Conservation (phyloP, 2,329 filamentous ascomycete genomes). For the Didymella pinodella region DNA sequence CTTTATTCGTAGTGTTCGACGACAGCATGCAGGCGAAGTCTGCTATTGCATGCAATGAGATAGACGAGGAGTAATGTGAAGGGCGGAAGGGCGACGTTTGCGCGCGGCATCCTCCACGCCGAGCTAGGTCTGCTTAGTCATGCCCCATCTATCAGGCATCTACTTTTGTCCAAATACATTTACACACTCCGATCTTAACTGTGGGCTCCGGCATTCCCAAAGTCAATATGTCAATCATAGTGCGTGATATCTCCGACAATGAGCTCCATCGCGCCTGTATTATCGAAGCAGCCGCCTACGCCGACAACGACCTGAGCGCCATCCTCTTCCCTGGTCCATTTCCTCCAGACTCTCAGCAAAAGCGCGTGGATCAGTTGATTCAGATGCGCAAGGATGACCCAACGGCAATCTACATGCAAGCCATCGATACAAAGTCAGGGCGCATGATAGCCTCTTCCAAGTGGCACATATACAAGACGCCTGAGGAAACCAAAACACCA, state of each 20-base stretch:
- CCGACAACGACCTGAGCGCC: constrained; percentile 23
- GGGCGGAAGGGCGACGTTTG: constrained; percentile 19
- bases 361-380: constrained; percentile 6
- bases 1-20: background rate
- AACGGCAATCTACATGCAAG: constrained; percentile 30
- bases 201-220: too few species aligned
- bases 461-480: constrained; percentile 39
- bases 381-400: constrained; percentile 10
- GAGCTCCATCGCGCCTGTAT: constrained; percentile 36
- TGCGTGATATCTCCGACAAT: constrained; percentile 33
- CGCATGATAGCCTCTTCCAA: constrained; percentile 43
- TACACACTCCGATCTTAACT: background rate
- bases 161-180: background rate
- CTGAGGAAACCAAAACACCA: constrained; percentile 23
- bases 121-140: constrained; percentile 21
- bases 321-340: constrained; percentile 40
- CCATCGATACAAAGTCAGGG: constrained; percentile 33
- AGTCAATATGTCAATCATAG: constrained; percentile 32
- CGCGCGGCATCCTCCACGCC: background rate
- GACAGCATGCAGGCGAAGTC: background rate
- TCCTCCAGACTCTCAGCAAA: constrained; percentile 1
- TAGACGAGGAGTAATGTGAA: constrained; percentile 6
- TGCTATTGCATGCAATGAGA: background rate
- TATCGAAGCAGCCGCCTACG: constrained; percentile 36
- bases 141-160: constrained; percentile 6